Evolutionary conservation across 257 asterid species (phyloP).

Genomic region (Nicotiana otophora): DNA sequence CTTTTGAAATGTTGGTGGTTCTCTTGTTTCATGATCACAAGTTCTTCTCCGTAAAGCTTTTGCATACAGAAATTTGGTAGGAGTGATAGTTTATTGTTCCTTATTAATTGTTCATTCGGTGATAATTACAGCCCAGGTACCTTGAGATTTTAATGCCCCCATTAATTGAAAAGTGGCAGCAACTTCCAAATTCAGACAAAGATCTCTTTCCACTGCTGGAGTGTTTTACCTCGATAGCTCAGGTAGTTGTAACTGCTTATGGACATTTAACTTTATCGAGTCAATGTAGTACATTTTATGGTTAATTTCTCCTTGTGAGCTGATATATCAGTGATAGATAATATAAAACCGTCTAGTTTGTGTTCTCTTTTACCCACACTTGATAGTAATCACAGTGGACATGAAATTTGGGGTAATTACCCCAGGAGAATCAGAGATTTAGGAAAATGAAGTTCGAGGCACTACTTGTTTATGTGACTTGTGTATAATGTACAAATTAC

Average conservation of each 20-base stretch:
- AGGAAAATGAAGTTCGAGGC: neutral
- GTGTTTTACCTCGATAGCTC: constrained; percentile 96
- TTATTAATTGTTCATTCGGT: neutral
- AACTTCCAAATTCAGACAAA: constrained; percentile 82
- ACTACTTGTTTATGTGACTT: neutral
- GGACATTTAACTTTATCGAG: neutral
- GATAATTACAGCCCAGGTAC: constrained; percentile 62
- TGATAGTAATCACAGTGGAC: neutral
- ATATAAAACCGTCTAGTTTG: neutral
- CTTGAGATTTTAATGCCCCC: constrained; percentile 98
- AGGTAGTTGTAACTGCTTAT: constrained; percentile 34
- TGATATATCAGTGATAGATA: no score
- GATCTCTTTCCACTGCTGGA: constrained; percentile 94
- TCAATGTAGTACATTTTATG: no score
- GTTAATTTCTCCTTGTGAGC: no score
- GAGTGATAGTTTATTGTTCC: constrained; percentile 10
- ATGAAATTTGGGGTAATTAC: neutral
- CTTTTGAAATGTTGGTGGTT: neutral
- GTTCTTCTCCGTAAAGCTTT: neutral
- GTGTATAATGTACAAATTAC: neutral
- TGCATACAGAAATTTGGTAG: neutral
- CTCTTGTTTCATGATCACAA: neutral
- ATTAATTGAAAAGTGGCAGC: constrained; percentile 95
- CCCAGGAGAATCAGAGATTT: neutral
- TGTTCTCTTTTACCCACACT: no score